Base-by-base conservation (phyloP, 495 filamentous ascomycete genomes). In the Immersiella caudata region DNA sequence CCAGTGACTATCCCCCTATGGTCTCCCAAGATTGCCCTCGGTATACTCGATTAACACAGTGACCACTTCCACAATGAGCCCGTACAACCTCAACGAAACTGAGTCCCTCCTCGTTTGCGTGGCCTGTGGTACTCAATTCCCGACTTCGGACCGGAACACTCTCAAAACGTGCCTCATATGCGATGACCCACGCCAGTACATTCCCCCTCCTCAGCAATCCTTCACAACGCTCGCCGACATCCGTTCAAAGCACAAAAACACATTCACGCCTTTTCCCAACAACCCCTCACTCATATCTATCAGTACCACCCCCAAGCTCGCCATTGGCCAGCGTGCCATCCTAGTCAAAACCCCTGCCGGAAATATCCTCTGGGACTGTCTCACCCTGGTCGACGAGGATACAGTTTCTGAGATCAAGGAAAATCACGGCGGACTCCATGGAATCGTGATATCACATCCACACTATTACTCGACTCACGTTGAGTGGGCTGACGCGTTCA, bases 391-490 rank as follows among this genome's bases (percentile, higher is more conserved):
- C 6, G 89, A 93, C 71, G 75, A 81, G 2, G 80, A 80, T 12
- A 93, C 90, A 0, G 75, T 90, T 12, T 60, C 69, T 0, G 64
- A 66, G 56, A 82, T 89, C 66, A 75, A 46, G 40, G 11, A 76
- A 9, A 66, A 64, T 8, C 65, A 83, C 2, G 91, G 91, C 54
- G 89, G 89, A 0, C 70, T 94, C 2, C 77, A 81, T n/a, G 90
- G 86, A 0, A 93, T 93, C 46, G 86, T 93, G 52, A 93, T 94
- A 69, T 88, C 85, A 0, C 91, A 94, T 74, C 91, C 91, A 36
- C 91, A 94, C 73, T 94, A 88, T 74, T 93, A 91, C 76, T 85
- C 85, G 18, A 88, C 90, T 11, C 86, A 91, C 68, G 68, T 87
- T 0, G 83, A 87, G 50, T 94, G 91, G 91, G 87, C 88, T 0